Evolutionary conservation across 441 rosid genomes (phyloP), one percentile per base, ranked within the genome.

Genomic region (Euphorbia schlechtendalii): DNA sequence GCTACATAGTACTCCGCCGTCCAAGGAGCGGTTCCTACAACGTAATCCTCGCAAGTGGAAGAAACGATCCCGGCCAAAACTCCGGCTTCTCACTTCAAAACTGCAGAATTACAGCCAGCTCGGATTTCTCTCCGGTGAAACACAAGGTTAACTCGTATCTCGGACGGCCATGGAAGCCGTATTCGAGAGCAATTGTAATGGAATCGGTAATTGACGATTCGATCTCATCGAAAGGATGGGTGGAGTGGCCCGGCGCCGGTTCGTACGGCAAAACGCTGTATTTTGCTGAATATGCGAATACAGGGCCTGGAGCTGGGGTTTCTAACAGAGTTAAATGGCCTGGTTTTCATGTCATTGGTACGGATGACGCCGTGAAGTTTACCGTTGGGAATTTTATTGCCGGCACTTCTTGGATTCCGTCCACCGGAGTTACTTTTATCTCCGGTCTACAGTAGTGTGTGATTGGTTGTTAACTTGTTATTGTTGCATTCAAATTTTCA

Each of bases 111-210:
- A 54, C 70, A 0, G 66, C 82, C 0, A 70, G 75, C 40, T 41
- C 73, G 0, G 93, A 78, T 8, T 79, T 73, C 65, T 68, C 81
- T 30, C 60, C 61, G 2, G 78, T 78, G 8, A 82, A 69, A 54
- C 73, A 74, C 61, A 74, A 12, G 17, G 71, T 60, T 22, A 41
- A 8, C 0, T 81, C 89, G 0, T 91, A 81, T 57, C 74, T 91
- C 1, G 96, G 97, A 18, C 76, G 97, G 70, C 90, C 97, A 30
- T 91, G 96, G 96, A 86, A 77, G 54, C 36, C 46, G 55, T 88
- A 85, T 67, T 86, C 96, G n/a, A 84, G 96, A 63, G 60, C 90
- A 8, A 71, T 91, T 15, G 78, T 91, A 60, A 85, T 91, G 86
- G 77, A 88, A 67, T 76, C 94, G 3, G 72, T 41, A 18, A 81